Evolutionary conservation across 129 eudicot genomes (phyloP).

Genomic region (Oenanthe sinensis): DNA sequence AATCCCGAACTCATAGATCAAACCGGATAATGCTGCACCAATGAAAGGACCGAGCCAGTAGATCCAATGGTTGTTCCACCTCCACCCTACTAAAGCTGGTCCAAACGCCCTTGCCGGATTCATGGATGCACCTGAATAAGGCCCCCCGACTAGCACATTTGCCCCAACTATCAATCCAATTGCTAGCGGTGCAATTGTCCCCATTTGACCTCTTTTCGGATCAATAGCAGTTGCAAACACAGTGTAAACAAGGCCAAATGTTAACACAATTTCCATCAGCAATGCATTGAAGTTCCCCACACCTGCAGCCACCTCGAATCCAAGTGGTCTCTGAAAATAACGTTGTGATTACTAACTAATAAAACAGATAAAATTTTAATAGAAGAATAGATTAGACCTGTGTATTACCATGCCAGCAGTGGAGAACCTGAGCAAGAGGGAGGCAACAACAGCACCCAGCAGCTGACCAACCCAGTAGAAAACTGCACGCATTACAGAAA

Average conservation of each 20-base stretch:
- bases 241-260: conserved; percentile 56
- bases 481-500: conserved; percentile 67
- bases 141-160: conserved; percentile 76
- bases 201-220: conserved; percentile 64
- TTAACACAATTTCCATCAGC: conserved; percentile 51
- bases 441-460: conserved; percentile 69
- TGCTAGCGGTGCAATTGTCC: conserved; percentile 79
- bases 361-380: not conserved
- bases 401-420: conserved; percentile 71
- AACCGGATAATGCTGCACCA: conserved; percentile 64
- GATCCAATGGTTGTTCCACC: conserved; percentile 85
- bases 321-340: conserved; percentile 48
- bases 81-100: conserved; percentile 86
- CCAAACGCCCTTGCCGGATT: conserved; percentile 92
- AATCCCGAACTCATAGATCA: conserved; percentile 64
- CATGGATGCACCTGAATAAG: conserved; percentile 79
- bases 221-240: conserved; percentile 68
- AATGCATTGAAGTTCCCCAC: conserved; percentile 47
- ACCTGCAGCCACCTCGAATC: conserved; percentile 46
- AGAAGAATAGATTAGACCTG: not conserved
- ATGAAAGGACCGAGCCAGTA: conserved; percentile 89
- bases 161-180: conserved; percentile 75
- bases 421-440: conserved; percentile 46
- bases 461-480: conserved; percentile 85
- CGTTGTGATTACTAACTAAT: not conserved